A percentile compares a stretch with the other conserved stretches of the same genome.
Conservation (phyloP, 2,329 filamentous ascomycete genomes). For the Dactylonectria macrodidyma region DNA sequence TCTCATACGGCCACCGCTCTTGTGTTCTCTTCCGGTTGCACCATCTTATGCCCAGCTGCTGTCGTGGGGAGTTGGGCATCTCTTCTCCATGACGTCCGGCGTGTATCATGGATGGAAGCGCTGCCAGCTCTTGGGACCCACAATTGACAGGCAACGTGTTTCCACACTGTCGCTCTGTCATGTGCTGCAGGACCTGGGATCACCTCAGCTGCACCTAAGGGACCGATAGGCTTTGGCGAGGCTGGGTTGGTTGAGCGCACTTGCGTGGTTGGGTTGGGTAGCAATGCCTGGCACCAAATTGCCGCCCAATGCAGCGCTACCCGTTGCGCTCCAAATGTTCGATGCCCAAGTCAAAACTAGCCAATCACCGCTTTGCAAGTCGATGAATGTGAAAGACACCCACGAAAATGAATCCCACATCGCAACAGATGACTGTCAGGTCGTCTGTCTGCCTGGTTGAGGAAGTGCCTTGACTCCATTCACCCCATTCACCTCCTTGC, state of each 20-base stretch:
- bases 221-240: slow-evolving; percentile 26
- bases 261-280: slow-evolving; percentile 54
- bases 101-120: slow-evolving; percentile 23
- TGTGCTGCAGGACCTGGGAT: slow-evolving; percentile 39
- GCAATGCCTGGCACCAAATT: slow-evolving; percentile 56
- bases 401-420: slow-evolving; percentile 33
- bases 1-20: slow-evolving; percentile 36
- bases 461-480: slow-evolving; percentile 19
- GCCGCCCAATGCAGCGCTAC: slow-evolving; percentile 52
- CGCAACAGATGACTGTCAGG: slow-evolving; percentile 29
- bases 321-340: slow-evolving; percentile 42
- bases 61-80: slow-evolving; percentile 43
- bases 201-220: slow-evolving; percentile 44
- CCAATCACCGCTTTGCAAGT: slow-evolving; percentile 43
- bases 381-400: slow-evolving; percentile 34
- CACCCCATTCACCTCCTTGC: slow-evolving; percentile 18
- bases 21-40: slow-evolving; percentile 37
- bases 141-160: slow-evolving; percentile 48
- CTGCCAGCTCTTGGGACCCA: slow-evolving; percentile 30
- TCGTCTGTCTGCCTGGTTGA: slow-evolving; percentile 34
- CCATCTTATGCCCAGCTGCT: slow-evolving; percentile 41
- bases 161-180: slow-evolving; percentile 39
- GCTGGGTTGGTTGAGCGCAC: slow-evolving; percentile 25
- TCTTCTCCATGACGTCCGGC: slow-evolving; percentile 35
- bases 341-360: slow-evolving; percentile 41